Base-by-base conservation (phyloP, 176 grass and related monocot genomes). In the Zizania latifolia region DNA sequence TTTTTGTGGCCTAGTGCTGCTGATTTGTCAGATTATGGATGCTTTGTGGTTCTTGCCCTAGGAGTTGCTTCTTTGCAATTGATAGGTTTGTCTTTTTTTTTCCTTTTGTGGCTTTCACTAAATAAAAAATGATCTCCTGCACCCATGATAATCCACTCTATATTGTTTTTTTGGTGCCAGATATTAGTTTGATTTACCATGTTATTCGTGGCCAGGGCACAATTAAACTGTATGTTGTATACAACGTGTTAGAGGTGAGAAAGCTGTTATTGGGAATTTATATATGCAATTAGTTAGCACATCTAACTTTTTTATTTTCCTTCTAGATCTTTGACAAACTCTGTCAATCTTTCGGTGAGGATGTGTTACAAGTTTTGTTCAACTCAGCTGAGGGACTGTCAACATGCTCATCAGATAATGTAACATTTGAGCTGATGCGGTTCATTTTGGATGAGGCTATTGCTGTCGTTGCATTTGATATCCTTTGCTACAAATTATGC, bases 111-210 rank as follows among this genome's bases (percentile, higher is more conserved):
- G 8, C 53, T 78, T 80, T 86, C 60, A 4, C n/a, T 67, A 21
- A 74, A 74, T 28, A 33, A 21, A n/a, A 45, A 34, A 67, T 3
- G 4, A 78, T 36, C 64, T 68, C 41, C 29, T 74, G 32, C 33
- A 68, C 37, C 28, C 13, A 62, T 78, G 45, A 62, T 87, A 45
- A 72, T 71, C 62, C 23, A 60, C 29, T 38, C 32, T 55, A 30
- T 67, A 63, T 71, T 84, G 46, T 36, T 76, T 79, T 82, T 65
- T 36, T 81, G 14, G 59, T 84, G n/a, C n/a, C 91, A 98, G 95
- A 98, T 98, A 98, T 98, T 88, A 98, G 91, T 87, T 89, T 98
- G 82, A 98, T 98, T 89, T 98, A 98, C 80, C 95, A 98, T 71
- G 87, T 98, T 75, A 98, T 99, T 81, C 91, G 91, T 76, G 95